Evolutionary conservation across 2,329 filamentous ascomycete species (phyloP).

Genomic region (Neofusicoccum sp.): DNA sequence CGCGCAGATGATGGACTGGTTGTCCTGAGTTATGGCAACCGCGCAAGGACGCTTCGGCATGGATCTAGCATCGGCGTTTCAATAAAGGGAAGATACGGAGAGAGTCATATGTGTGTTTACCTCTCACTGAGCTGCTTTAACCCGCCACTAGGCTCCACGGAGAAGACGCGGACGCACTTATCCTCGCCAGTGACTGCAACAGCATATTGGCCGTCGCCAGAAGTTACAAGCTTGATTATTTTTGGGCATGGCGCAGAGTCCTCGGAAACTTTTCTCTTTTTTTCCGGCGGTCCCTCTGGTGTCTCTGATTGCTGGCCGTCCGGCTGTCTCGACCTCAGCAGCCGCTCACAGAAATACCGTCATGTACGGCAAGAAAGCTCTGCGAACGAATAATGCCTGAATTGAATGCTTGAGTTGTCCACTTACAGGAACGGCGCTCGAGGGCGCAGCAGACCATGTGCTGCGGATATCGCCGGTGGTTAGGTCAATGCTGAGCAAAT

Average conservation of each 20-base stretch:
- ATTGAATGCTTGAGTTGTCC: slow-evolving; percentile 22
- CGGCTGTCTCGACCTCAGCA: slow-evolving; percentile 20
- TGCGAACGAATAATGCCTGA: not conserved
- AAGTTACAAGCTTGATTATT: slow-evolving; percentile 69
- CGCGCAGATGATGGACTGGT: slow-evolving; percentile 73
- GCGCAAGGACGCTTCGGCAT: slow-evolving; percentile 92
- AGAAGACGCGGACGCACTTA: slow-evolving; percentile 85
- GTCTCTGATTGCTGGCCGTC: slow-evolving; percentile 25
- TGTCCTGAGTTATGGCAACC: slow-evolving; percentile 69
- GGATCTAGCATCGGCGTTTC: slow-evolving; percentile 51
- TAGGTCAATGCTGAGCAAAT: slow-evolving; percentile 68
- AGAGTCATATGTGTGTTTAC: slow-evolving; percentile 46
- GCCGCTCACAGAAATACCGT: slow-evolving; percentile 34
- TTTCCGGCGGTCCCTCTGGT: slow-evolving; percentile 41
- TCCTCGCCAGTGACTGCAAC: slow-evolving; percentile 86
- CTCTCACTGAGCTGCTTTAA: slow-evolving; percentile 72
- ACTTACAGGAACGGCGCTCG: slow-evolving; percentile 28
- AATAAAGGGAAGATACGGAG: not conserved
- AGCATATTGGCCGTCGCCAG: slow-evolving; percentile 67
- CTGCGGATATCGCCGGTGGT: slow-evolving; percentile 61
- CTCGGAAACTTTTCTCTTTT: slow-evolving; percentile 41
- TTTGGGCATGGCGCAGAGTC: slow-evolving; percentile 45
- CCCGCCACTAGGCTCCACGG: slow-evolving; percentile 62
- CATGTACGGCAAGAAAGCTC: slow-evolving; percentile 23
- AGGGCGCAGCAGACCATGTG: slow-evolving; percentile 55